phyloP scores from a whole-genome alignment of 441 rosid species.

The Bocquillonia castaneifolia region DNA sequence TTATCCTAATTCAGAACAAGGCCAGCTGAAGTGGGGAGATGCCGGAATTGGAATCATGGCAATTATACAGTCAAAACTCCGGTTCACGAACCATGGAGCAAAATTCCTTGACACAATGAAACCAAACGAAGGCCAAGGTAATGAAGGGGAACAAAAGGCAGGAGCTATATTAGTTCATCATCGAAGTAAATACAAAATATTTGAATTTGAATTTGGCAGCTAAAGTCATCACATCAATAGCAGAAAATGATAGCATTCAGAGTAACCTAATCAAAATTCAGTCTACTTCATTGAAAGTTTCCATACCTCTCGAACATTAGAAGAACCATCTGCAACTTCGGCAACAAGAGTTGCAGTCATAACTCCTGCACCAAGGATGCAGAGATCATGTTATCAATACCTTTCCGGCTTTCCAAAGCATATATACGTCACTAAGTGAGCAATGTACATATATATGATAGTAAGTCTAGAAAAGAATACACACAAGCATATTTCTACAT shows the following conservation, averaged over 20 bases:
- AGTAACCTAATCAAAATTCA: neutral
- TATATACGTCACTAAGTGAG: neutral
- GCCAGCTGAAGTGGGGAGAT: too few relatives aligned
- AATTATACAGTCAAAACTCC: too few relatives aligned
- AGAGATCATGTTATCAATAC: neutral
- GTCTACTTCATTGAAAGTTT: conserved; percentile 55
- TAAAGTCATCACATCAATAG: neutral
- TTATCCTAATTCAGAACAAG: too few relatives aligned
- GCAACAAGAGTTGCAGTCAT: conserved; percentile 56
- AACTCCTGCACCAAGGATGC: conserved; percentile 40
- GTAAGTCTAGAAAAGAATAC: neutral
- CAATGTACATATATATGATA: neutral
- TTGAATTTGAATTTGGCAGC: neutral
- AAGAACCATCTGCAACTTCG: conserved; percentile 83
- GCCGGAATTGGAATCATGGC: too few relatives aligned
- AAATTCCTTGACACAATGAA: too few relatives aligned
- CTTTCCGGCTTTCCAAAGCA: too few relatives aligned
- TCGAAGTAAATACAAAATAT: too few relatives aligned
- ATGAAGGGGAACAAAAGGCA: too few relatives aligned
- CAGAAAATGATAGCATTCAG: neutral
- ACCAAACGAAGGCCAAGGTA: too few relatives aligned
- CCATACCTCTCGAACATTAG: conserved; percentile 94
- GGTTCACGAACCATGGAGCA: too few relatives aligned
- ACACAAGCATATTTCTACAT: neutral
- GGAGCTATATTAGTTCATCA: too few relatives aligned